phyloP scores from a whole-genome alignment of 306 rosid genomes.

The Glycine tomentella region DNA sequence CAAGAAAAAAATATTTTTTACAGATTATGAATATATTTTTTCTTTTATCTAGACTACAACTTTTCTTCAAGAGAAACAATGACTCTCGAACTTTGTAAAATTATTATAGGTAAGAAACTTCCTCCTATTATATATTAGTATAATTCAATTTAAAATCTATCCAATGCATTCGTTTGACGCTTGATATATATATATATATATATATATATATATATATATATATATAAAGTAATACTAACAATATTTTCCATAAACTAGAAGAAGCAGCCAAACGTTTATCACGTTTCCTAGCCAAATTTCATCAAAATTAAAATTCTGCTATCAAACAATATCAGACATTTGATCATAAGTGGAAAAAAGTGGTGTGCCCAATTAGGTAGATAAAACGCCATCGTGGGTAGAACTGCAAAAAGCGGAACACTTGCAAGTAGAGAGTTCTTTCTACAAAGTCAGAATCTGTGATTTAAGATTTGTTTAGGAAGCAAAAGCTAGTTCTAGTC shows the following conservation, averaged over 20 bases:
- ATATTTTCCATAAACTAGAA: not conserved
- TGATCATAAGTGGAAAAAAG: not conserved
- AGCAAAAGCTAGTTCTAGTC: not conserved
- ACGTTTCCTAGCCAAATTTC: not conserved
- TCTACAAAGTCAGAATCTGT: conserved; percentile 18
- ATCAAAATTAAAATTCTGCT: not conserved
- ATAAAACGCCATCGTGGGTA: not conserved
- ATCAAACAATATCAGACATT: not conserved
- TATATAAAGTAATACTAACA: not conserved
- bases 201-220: too few species aligned
- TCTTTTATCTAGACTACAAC: too few species aligned
- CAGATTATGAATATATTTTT: too few species aligned
- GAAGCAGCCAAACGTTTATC: not conserved
- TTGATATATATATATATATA: too few species aligned
- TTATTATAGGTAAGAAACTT: too few species aligned
- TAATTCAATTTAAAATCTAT: too few species aligned
- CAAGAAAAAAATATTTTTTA: too few species aligned
- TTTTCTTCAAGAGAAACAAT: too few species aligned
- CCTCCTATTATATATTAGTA: too few species aligned
- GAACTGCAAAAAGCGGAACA: conserved; percentile 26
- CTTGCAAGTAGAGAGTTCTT: conserved; percentile 19
- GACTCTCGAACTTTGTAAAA: too few species aligned
- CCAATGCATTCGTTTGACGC: too few species aligned
- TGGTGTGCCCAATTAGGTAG: conserved; percentile 4
- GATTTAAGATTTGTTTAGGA: not conserved